phyloP scores from a whole-genome alignment of 176 grass and related monocot species.

The Miscanthus lutarioriparius region DNA sequence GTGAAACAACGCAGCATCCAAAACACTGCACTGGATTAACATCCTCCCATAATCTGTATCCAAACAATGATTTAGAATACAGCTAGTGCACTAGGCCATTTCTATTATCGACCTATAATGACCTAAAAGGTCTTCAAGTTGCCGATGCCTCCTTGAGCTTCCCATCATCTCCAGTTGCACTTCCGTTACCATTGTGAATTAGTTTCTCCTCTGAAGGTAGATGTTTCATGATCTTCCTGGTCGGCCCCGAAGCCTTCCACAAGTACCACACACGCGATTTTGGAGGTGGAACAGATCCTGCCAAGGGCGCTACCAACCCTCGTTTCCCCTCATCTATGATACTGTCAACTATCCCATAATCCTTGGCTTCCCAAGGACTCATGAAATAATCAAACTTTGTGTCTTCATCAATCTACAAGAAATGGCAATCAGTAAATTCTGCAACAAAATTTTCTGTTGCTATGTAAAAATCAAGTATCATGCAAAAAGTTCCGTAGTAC shows the following conservation, averaged over 20 bases:
- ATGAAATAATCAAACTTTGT: slow-evolving; percentile 93
- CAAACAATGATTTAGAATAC: neutral
- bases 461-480: slow-evolving; percentile 3
- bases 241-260: slow-evolving; percentile 60
- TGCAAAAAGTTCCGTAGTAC: slow-evolving; percentile 41
- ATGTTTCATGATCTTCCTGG: slow-evolving; percentile 64
- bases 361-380: slow-evolving; percentile 96
- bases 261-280: slow-evolving; percentile 79
- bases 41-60: neutral
- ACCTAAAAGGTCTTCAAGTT: slow-evolving; percentile 20
- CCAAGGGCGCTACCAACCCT: slow-evolving; percentile 78
- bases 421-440: slow-evolving; percentile 23
- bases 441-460: neutral
- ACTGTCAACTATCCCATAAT: slow-evolving; percentile 80
- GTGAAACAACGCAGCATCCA: neutral
- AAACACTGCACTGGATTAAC: neutral
- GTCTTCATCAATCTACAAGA: slow-evolving; percentile 74
- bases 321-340: slow-evolving; percentile 82
- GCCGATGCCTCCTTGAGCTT: slow-evolving; percentile 50
- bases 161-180: slow-evolving; percentile 25
- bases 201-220: slow-evolving; percentile 74
- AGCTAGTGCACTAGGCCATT: neutral
- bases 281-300: slow-evolving; percentile 63
- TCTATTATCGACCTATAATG: neutral
- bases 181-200: slow-evolving; percentile 41